Base-by-base conservation (phyloP, 1,284 basidiomycete species). In the Stygiomarasmius scandens region DNA sequence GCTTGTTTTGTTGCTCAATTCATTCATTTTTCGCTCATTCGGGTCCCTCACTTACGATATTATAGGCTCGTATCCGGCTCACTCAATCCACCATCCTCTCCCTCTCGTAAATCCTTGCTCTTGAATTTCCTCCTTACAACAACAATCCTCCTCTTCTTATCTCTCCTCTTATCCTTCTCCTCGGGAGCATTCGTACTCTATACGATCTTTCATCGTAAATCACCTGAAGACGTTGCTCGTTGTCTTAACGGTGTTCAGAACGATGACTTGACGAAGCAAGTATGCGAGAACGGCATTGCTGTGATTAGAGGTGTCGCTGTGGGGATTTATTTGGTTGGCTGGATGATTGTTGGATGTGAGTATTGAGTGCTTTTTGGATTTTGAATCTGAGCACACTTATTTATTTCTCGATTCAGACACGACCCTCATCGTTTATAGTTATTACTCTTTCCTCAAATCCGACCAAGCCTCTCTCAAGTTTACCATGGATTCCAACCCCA, bases 261-360 rank as follows among this genome's bases (percentile, higher is more conserved):
- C n/a, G 70, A 73, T 52, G 59, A 66, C 12, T 58, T 69, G 23
- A 71, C 70, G 10, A 63, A 62, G 22, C 64, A 74, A 11, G 60
- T 68, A 0, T 81, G 80, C 63, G 66, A 68, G 38, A 69, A 65
- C 5, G 69, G 70, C 2, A 64, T 74, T 44, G 67, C 66, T n/a
- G 61, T 76, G 25, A 63, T 72, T 53, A 75, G 76, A 59, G 72
- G 69, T 32, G 58, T 77, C 1, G 66, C 73, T 50, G 66, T 79
- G n/a, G 71, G 67, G 9, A 60, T 75, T 22, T 79, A 77, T 58
- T 61, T 77, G 45, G 50, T 81, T 36, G 69, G 72, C 44, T 79
- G 83, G 77, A 61, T 84, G 48, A 63, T 84, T 51, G 70, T 82
- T 63, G 72, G 81, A 47, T 85, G 83, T 84, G 63, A 57, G 80